These are phyloP conservation scores for Cystobasidium sp. DNA, from an alignment of 1,284 basidiomycete genomes.

Conservation along the genomic window DNA sequence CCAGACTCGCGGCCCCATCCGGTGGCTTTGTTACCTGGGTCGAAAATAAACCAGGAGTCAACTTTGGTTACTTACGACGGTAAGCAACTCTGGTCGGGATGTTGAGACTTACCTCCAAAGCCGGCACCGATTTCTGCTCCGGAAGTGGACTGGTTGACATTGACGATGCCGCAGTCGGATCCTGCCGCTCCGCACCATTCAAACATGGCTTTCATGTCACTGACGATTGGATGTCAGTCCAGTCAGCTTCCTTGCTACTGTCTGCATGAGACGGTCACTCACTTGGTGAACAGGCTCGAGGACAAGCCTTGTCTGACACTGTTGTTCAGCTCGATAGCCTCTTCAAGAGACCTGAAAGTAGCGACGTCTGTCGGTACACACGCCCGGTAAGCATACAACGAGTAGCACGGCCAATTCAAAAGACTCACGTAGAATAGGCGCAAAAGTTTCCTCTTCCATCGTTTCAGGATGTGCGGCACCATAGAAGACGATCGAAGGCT, in stretches of 20 bases:
- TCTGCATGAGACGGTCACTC: slow-evolving; percentile 7
- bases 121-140: slow-evolving; percentile 91
- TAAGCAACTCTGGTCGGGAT: background rate
- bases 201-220: slow-evolving; percentile 76
- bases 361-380: slow-evolving; percentile 71
- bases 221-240: slow-evolving; percentile 47
- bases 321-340: slow-evolving; percentile 93
- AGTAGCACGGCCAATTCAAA: background rate
- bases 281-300: slow-evolving; percentile 80
- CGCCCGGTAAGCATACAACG: background rate
- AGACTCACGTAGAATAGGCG: slow-evolving; percentile 62
- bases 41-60: slow-evolving; percentile 19
- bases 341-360: slow-evolving; percentile 84
- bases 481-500: slow-evolving; percentile 74
- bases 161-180: slow-evolving; percentile 51
- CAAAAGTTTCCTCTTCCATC: slow-evolving; percentile 83
- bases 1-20: slow-evolving; percentile 94
- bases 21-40: slow-evolving; percentile 72
- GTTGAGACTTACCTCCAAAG: slow-evolving; percentile 66
- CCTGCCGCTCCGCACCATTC: slow-evolving; percentile 73
- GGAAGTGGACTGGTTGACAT: slow-evolving; percentile 90
- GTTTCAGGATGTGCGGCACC: slow-evolving; percentile 64
- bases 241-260: background rate
- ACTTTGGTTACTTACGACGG: background rate
- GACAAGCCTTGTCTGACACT: slow-evolving; percentile 86